Evolutionary conservation across 2,329 filamentous ascomycete genomes (phyloP), one percentile per base, ranked within the genome.

Genomic region (Paracoccidioides brasiliensis): DNA sequence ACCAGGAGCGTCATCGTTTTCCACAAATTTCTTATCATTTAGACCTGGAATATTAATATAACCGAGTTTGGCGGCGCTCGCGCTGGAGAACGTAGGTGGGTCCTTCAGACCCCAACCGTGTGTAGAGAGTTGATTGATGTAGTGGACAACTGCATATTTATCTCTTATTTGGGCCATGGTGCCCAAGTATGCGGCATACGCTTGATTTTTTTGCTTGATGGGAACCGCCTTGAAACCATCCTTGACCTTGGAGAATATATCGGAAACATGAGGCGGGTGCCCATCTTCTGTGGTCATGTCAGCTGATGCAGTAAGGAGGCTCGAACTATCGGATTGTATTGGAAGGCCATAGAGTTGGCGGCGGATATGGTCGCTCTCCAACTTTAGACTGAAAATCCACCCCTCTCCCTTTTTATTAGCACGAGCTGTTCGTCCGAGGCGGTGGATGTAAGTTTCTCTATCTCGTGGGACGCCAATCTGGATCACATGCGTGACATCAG

Each of bases 401-500:
- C 82, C 83, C 50, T 81, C 78, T 46, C 83, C 82, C 37, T 78
- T 76, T 54, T 82, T 82, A 50, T 79, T 78, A n/a, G 81, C 81
- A 55, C 83, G 81, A 4, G 78, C 87, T 7, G 87, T 91, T 59
- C 87, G 85, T 53, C 86, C 86, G 44, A 90, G 74, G 57, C 86
- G 82, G 69, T 90, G 86, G 57, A 90, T 85, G 65, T 90, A 90
- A 41, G 83, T 80, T 66, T 88, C 85, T 33, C 82, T 78, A 58
- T 80, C 78, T 4, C 76, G 72, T 1, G 86, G 84, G 4, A 79
- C 64, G 59, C 86, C 84, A 14, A 88, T 66, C 64, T 90, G 86
- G 57, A 90, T 83, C 58, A 90, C 86, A 64, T 89, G 85, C n/a
- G 84, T 86, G 28, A 90, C 86, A 54, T 82, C 76, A 33, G 86